These are phyloP conservation scores for Strigomonas culicis DNA, from an alignment of 208 protist species.

Conservation along the genomic window DNA sequence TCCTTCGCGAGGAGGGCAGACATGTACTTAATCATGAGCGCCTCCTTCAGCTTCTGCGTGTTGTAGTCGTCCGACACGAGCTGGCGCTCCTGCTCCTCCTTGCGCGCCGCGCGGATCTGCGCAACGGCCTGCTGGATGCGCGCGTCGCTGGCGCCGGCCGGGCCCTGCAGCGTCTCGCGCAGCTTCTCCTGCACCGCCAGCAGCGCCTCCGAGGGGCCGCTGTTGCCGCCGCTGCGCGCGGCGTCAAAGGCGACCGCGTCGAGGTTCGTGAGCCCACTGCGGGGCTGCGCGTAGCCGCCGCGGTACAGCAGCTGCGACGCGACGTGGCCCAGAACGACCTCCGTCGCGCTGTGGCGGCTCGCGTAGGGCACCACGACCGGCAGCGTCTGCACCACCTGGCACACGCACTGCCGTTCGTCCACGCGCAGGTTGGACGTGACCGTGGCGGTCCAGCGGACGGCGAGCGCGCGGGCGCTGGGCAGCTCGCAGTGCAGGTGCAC, in stretches of 20 bases:
- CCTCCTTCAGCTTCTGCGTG: constrained; percentile 74
- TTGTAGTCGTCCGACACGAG: constrained; percentile 60
- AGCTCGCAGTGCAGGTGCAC: constrained; percentile 56
- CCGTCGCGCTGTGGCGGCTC: constrained; percentile 34
- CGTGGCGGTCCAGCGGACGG: constrained; percentile 31
- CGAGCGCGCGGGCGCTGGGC: constrained; percentile 23
- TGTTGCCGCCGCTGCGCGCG: constrained; percentile 17
- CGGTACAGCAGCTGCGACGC: constrained; percentile 42
- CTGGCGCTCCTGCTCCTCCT: constrained; percentile 17
- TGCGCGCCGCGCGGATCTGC: constrained; percentile 18
- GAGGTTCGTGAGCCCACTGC: constrained; percentile 58
- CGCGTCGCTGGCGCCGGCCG: constrained; percentile 11
- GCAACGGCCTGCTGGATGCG: constrained; percentile 26
- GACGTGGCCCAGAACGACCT: constrained; percentile 66
- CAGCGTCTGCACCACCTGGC: background rate
- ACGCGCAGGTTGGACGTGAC: constrained; percentile 27
- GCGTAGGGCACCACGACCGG: constrained; percentile 23
- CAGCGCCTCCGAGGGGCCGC: constrained; percentile 23
- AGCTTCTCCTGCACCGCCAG: constrained; percentile 27
- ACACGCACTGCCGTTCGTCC: constrained; percentile 2
- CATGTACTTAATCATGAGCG: constrained; percentile 83
- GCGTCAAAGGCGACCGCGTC: constrained; percentile 56
- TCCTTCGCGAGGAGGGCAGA: constrained; percentile 49
- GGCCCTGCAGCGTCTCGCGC: constrained; percentile 20
- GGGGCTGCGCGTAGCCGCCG: constrained; percentile 36